These are phyloP conservation scores for Neurospora sp. DNA, from an alignment of 495 filamentous ascomycete species.

Conservation along the genomic window DNA sequence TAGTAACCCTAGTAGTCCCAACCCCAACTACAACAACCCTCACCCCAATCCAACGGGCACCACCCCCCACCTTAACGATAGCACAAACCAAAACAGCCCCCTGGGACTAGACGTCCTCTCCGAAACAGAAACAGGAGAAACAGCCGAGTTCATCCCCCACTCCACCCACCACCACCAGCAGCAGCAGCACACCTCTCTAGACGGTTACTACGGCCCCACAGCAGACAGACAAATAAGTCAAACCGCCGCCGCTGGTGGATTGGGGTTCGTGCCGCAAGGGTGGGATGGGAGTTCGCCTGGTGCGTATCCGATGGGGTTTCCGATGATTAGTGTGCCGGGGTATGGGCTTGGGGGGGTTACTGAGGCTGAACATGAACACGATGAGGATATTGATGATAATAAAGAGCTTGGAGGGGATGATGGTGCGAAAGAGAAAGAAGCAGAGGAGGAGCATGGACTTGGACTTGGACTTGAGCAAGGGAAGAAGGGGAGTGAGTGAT, in stretches of 20 bases:
- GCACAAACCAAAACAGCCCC: not conserved
- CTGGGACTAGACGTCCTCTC: not conserved
- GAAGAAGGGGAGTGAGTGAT: not conserved
- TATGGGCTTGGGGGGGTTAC: not conserved
- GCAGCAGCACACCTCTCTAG: not conserved
- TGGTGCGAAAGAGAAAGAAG: not conserved
- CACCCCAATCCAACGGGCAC: not conserved
- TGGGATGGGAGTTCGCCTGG: not conserved
- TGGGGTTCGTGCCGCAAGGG: not conserved
- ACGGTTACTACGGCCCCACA: not conserved
- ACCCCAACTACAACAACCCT: not conserved
- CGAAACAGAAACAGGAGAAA: not conserved
- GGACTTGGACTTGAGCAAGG: too few species aligned
- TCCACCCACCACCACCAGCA: too few species aligned
- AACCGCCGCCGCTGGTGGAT: not conserved
- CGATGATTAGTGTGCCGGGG: not conserved
- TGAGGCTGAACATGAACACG: not conserved
- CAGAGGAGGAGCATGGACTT: not conserved
- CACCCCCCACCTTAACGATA: not conserved
- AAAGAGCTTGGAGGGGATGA: not conserved
- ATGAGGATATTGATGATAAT: not conserved
- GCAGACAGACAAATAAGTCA: not conserved
- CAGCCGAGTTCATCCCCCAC: too few species aligned
- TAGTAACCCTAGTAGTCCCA: not conserved
- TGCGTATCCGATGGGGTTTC: not conserved